phyloP scores from a whole-genome alignment of 148 eudicot genomes.

The Vaccinium darrowii region DNA sequence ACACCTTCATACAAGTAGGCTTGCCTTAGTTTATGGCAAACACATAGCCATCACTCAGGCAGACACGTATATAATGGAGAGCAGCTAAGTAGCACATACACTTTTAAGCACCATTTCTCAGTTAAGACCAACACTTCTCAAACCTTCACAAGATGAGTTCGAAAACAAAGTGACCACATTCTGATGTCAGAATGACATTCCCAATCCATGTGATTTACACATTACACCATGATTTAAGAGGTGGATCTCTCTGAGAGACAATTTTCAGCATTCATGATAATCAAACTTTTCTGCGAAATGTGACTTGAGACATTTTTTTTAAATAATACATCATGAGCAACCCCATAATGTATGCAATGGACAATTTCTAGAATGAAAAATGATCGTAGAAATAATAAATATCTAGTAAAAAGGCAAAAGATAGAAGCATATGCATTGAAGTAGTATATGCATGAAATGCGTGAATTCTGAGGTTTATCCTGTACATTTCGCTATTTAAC shows the following conservation, averaged over 20 bases:
- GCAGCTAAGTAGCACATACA: background rate
- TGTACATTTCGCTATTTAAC: background rate
- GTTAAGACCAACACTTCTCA: background rate
- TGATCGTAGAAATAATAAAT: background rate
- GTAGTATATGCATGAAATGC: background rate
- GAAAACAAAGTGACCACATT: background rate
- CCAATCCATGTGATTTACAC: background rate
- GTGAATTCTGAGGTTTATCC: background rate
- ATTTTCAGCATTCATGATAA: too few relatives aligned
- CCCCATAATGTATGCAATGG: background rate
- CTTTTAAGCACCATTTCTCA: background rate
- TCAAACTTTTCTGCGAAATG: background rate
- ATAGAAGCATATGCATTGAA: background rate
- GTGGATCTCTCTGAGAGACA: background rate
- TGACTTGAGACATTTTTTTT: background rate
- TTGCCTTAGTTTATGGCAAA: background rate
- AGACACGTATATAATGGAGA: constrained; percentile 3
- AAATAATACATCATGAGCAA: background rate
- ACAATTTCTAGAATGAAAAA: background rate
- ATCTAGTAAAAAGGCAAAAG: background rate
- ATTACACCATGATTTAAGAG: background rate
- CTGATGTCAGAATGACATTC: background rate
- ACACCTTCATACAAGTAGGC: background rate
- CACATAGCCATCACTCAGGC: background rate
- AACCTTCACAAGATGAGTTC: background rate